Base-by-base conservation (phyloP, 306 rosid genomes). In the Cicer judaicum region DNA sequence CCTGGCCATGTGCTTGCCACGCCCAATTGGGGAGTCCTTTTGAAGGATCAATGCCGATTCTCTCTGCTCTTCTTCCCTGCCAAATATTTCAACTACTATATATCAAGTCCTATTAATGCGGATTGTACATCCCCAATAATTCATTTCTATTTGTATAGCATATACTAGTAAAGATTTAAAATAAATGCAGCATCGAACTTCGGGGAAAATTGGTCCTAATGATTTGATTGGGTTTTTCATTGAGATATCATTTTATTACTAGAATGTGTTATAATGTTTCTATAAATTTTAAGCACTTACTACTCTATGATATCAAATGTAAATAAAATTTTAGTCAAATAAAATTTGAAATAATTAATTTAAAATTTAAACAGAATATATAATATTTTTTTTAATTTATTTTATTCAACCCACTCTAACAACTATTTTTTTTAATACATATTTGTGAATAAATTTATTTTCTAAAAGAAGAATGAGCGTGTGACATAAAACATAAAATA, bases 51-150 rank as follows among this genome's bases (percentile, higher is more conserved):
- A 79, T 73, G 84, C 86, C 87, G 19, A 81, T 83, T 87, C 87
- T 85, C 85, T 85, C 86, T 79, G 83, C 89, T 75, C 80, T 88
- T 88, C 90, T 88, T 88, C 90, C 99, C 99, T 95, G 98, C 60
- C 34, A 77, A 85, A 65, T 70, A 70, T 74, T 66, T 60, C 84
- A 78, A 53, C 75, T 69, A 68, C 47, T 50, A 50, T 50, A 50
- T 50, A 60, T 48, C 77, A 63, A 50, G 19, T 42, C 7, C 13
- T 21, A 60, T 43, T 12, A 9, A 75, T 64, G 64, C 56, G 39
- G 41, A 39, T 34, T 44, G 55, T 47, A 54, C 14, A 49, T 8
- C 55, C 9, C 62, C 24, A 40, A 39, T 8, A 42, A 50, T 13
- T 64, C 65, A 16, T 52, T 39, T 52, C 14, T 6, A 60, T 38